Percentiles rank a stretch among this genome's conserved stretches.
phyloP scores from a whole-genome alignment of 2,329 filamentous ascomycete species.

The Scedosporium boydii region DNA sequence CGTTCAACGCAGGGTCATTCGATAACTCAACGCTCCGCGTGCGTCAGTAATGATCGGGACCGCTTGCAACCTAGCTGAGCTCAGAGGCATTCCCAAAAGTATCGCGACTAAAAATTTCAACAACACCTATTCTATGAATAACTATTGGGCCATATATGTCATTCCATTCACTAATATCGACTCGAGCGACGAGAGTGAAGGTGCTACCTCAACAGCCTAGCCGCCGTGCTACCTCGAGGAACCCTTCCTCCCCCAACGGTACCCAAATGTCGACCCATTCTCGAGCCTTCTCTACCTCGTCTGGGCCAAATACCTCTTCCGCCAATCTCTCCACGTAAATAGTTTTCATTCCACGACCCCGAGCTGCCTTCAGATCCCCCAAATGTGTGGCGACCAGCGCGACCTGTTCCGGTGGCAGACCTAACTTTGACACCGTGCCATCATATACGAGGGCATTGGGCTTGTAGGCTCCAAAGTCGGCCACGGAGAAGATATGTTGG shows the following conservation, averaged over 20 bases:
- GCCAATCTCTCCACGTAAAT: conserved; percentile 61
- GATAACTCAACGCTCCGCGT: not conserved
- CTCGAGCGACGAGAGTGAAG: too few relatives aligned
- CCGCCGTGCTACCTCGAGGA: conserved; percentile 1
- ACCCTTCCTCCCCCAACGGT: conserved; percentile 2
- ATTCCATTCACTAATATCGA: too few relatives aligned
- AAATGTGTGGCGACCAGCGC: conserved; percentile 74
- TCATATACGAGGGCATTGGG: conserved; percentile 58
- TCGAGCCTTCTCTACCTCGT: conserved; percentile 42
- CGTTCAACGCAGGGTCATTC: not conserved
- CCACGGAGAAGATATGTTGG: conserved; percentile 51
- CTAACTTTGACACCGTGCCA: conserved; percentile 53
- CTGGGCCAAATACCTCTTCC: conserved; percentile 54
- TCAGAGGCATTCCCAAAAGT: too few relatives aligned
- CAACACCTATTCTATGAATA: too few relatives aligned
- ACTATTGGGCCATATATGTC: too few relatives aligned
- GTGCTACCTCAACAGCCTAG: not conserved
- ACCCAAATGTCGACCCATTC: conserved; percentile 15
- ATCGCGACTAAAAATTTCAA: too few relatives aligned
- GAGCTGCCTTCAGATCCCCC: conserved; percentile 57
- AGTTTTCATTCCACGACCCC: conserved; percentile 53
- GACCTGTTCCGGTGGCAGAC: conserved; percentile 48
- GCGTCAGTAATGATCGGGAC: too few relatives aligned
- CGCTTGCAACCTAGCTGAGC: too few relatives aligned
- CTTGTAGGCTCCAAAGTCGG: conserved; percentile 68